Percentiles rank a stretch among this genome's conserved stretches.
These are phyloP conservation scores for Metschnikowia arizonensis DNA, from an alignment of 805 yeast species.

Conservation along the genomic window DNA sequence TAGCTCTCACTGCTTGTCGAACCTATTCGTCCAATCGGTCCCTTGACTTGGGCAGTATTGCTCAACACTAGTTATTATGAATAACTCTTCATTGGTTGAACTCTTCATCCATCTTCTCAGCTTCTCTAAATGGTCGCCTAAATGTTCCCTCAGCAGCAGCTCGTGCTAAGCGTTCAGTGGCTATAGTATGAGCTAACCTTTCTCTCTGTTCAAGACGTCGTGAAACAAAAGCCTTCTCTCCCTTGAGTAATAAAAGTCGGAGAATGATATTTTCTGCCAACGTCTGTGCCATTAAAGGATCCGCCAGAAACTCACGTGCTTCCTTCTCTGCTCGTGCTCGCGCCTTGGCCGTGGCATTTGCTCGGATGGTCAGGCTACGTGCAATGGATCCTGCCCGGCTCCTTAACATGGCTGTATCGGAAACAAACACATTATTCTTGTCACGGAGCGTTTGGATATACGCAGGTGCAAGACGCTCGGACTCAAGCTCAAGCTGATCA, in stretches of 20 bases:
- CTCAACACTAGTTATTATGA: too few relatives aligned
- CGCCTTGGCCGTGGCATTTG: slow-evolving; percentile 61
- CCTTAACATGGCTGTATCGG: slow-evolving; percentile 13
- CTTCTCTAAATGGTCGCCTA: too few relatives aligned
- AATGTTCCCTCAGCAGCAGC: slow-evolving; percentile 42
- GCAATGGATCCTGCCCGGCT: slow-evolving; percentile 49
- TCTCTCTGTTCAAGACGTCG: slow-evolving; percentile 61
- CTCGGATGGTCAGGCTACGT: slow-evolving; percentile 63
- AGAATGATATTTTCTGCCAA: slow-evolving; percentile 65
- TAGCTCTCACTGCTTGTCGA: too few relatives aligned
- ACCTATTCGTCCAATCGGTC: too few relatives aligned
- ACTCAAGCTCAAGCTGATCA: slow-evolving; percentile 49
- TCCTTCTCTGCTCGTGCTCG: slow-evolving; percentile 37
- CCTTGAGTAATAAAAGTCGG: slow-evolving; percentile 65
- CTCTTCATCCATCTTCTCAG: too few relatives aligned
- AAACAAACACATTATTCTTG: slow-evolving; percentile 37
- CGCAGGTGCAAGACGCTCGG: slow-evolving; percentile 54
- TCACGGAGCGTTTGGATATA: slow-evolving; percentile 48
- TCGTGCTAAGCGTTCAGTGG: slow-evolving; percentile 48
- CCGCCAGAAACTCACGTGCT: slow-evolving; percentile 20
- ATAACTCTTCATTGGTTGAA: too few relatives aligned
- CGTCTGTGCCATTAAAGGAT: slow-evolving; percentile 38
- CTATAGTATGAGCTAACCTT: slow-evolving; percentile 48
- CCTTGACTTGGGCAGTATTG: too few relatives aligned
- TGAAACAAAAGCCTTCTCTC: slow-evolving; percentile 55